Percentiles rank a stretch among this genome's conserved stretches.
Conservation (phyloP, 768 basidiomycete species). For the Tylopilus subfusipes region DNA sequence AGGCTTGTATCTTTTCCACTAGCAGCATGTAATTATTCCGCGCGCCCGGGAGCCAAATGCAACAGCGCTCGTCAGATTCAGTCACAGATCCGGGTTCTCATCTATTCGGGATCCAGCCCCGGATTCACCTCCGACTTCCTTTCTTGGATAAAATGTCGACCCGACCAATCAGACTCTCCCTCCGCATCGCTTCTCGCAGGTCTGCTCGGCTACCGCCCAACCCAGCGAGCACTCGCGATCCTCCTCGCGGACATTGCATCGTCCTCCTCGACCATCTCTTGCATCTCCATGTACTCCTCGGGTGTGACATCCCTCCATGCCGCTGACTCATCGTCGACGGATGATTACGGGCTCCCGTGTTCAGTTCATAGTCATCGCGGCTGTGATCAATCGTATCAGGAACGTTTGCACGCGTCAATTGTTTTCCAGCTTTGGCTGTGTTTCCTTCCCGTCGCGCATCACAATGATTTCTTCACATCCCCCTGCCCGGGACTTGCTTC, state of each 20-base stretch:
- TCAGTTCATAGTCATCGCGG: constrained; percentile 2
- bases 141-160: background rate
- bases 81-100: constrained; percentile 26
- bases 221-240: constrained; percentile 14
- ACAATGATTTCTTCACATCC: constrained; percentile 1
- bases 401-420: constrained; percentile 1
- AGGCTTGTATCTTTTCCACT: constrained; percentile 34
- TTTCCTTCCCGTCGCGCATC: constrained; percentile 3
- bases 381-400: constrained; percentile 15
- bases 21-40: constrained; percentile 38
- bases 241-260: constrained; percentile 1
- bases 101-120: constrained; percentile 28
- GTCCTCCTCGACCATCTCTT: background rate
- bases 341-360: constrained; percentile 21
- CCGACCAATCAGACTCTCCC: background rate
- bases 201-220: background rate
- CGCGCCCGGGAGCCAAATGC: constrained; percentile 37
- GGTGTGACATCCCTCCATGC: background rate
- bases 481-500: constrained; percentile 2
- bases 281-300: constrained; percentile 25
- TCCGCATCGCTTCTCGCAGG: constrained; percentile 19
- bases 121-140: constrained; percentile 17
- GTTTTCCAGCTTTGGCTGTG: background rate
- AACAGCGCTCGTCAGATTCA: constrained; percentile 36
- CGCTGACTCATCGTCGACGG: constrained; percentile 12